Base-by-base conservation (phyloP, 306 rosid species). In the Inga laurina region DNA sequence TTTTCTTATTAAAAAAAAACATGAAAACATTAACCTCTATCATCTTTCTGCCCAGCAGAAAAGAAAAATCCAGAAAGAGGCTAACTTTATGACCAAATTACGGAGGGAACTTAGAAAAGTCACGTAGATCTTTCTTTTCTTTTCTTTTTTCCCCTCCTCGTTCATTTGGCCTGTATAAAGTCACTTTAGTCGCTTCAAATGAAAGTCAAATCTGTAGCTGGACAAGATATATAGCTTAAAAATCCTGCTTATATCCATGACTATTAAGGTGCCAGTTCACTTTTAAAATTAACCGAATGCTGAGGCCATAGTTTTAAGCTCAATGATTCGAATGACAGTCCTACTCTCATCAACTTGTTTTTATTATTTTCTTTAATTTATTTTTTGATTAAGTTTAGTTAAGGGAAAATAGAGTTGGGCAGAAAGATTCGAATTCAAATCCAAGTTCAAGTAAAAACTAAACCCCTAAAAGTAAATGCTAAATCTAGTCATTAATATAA, bases 1-100 rank as follows among this genome's bases (percentile, higher is more conserved):
- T 21, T 82, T n/a, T 51, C 74, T 45, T 46, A 24, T 21, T 19
- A 66, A 10, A 57, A 10, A 10, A 57, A 57, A 51, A 32, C 14
- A 41, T 81, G 61, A 15, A 82, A 78, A 68, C 34, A 79, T 54
- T 51, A 61, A 65, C 7, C 35, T 30, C 41, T 18, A 16, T 1
- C 24, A 74, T 16, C 16, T 59, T 32, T 59, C 45, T 10, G 45
- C 46, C 27, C 65, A 32, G 57, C 71, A 85, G 39, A 44, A 32
- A 77, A 51, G 67, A 43, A 76, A 84, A 45, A 75, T 7, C 30
- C 68, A 75, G 30, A 41, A 81, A 72, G 43, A 48, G n/a, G 75
- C 13, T 68, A 54, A 41, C 62, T 62, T 34, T 30, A 27, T 43
- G 76, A 59, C 54, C 77, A 84, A 62, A 84, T 46, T 46, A 30